phyloP scores from a whole-genome alignment of 1,284 basidiomycete genomes.

The Irpex lacteus region DNA sequence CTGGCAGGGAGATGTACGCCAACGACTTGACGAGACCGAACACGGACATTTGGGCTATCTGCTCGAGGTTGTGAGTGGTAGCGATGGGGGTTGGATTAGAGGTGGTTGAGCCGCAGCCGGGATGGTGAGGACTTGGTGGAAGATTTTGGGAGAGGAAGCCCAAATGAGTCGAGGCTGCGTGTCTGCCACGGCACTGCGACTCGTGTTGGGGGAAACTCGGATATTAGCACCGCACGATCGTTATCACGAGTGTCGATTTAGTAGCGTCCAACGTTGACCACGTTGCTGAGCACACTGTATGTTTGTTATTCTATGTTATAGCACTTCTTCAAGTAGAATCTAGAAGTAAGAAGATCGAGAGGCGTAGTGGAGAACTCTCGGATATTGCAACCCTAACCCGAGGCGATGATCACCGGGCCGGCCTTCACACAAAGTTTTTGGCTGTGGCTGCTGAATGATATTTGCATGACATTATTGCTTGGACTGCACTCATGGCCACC shows the following conservation, averaged over 20 bases:
- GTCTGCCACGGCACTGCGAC: conserved; percentile 4
- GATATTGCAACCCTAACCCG: not conserved
- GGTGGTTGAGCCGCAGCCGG: too few relatives aligned
- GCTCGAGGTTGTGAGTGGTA: not conserved
- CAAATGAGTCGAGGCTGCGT: conserved; percentile 8
- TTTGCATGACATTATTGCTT: not conserved
- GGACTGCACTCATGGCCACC: conserved; percentile 34
- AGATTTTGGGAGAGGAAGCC: conserved; percentile 9
- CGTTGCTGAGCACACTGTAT: not conserved
- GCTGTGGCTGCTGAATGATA: not conserved
- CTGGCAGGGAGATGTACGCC: conserved; percentile 70
- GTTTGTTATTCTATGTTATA: not conserved
- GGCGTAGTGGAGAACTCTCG: not conserved
- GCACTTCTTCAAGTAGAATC: not conserved
- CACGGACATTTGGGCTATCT: conserved; percentile 48
- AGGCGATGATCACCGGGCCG: not conserved
- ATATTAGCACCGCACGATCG: conserved; percentile 1
- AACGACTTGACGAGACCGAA: conserved; percentile 63
- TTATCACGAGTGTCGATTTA: not conserved
- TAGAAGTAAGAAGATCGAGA: not conserved
- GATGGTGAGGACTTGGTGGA: not conserved
- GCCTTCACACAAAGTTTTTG: not conserved
- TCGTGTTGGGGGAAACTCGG: conserved; percentile 5
- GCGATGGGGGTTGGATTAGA: not conserved
- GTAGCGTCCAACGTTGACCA: not conserved